A percentile compares a stretch with the other conserved stretches of the same genome.
These are phyloP conservation scores for Cucurbitaria berberidis DNA, from an alignment of 2,329 filamentous ascomycete genomes.

Conservation along the genomic window DNA sequence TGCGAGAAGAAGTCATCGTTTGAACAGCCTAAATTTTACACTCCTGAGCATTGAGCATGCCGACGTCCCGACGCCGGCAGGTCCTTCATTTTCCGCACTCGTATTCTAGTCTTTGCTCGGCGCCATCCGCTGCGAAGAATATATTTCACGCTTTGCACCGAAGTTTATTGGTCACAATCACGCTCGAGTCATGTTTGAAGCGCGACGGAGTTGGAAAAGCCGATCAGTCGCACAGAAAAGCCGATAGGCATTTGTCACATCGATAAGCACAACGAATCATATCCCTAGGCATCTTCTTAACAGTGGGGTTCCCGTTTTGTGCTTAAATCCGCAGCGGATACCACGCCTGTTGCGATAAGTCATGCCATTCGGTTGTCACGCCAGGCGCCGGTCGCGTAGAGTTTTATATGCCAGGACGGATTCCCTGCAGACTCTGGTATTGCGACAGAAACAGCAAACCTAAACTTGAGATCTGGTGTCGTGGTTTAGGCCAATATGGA, in stretches of 20 bases:
- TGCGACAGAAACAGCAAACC: background rate
- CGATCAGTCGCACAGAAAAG: background rate
- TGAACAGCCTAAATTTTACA: background rate
- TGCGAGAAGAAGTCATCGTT: background rate
- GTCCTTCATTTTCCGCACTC: background rate
- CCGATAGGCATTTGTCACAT: background rate
- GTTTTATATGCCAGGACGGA: background rate
- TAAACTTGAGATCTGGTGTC: background rate
- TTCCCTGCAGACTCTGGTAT: background rate
- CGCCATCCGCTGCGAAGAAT: background rate
- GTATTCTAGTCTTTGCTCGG: background rate
- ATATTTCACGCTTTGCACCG: background rate
- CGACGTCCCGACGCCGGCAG: background rate
- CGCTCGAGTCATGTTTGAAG: background rate
- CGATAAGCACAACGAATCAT: background rate
- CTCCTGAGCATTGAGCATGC: background rate
- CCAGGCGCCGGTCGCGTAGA: background rate
- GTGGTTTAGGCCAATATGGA: background rate
- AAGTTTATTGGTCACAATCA: background rate
- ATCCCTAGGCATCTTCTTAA: background rate
- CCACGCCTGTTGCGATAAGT: too few species aligned
- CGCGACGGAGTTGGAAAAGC: background rate
- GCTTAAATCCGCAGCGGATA: too few species aligned
- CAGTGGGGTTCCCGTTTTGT: too few species aligned
- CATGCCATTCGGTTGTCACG: slow-evolving; percentile 3